These are phyloP conservation scores for Hemileccinum rubropunctum DNA, from an alignment of 768 basidiomycete genomes.

Conservation along the genomic window DNA sequence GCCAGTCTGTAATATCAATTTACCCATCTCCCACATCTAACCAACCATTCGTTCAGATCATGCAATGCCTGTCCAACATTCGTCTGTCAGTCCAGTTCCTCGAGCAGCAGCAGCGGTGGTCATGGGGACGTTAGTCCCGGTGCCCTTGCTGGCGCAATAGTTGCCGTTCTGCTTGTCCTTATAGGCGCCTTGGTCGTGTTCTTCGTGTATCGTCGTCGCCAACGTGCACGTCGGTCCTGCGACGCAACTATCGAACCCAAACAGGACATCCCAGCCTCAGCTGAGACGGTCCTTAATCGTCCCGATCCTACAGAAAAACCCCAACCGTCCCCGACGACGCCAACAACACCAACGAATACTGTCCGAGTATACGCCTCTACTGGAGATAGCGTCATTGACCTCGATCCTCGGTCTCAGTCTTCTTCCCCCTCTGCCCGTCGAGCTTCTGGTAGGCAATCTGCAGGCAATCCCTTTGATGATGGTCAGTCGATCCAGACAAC, in stretches of 20 bases:
- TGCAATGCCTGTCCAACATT: constrained; percentile 55
- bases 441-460: constrained; percentile 20
- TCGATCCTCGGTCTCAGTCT: constrained; percentile 50
- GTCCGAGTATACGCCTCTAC: constrained; percentile 49
- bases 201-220: constrained; percentile 63
- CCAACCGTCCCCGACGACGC: constrained; percentile 6
- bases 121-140: constrained; percentile 56
- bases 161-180: constrained; percentile 62
- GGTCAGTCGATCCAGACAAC: constrained; percentile 75
- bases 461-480: constrained; percentile 74
- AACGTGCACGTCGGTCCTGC: constrained; percentile 38
- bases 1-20: constrained; percentile 42
- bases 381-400: constrained; percentile 54
- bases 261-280: constrained; percentile 67
- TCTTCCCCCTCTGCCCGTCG: constrained; percentile 18
- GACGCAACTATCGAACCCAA: constrained; percentile 39
- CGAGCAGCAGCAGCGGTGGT: constrained; percentile 23
- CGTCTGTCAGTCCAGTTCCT: constrained; percentile 43
- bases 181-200: constrained; percentile 48
- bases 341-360: constrained; percentile 24
- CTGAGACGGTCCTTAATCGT: constrained; percentile 74
- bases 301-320: constrained; percentile 79
- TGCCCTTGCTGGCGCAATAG: constrained; percentile 70
- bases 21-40: constrained; percentile 4
- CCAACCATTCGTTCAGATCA: constrained; percentile 38